Conservation (phyloP, 257 asterid genomes). For the Dorcoceras hygrometricum region DNA sequence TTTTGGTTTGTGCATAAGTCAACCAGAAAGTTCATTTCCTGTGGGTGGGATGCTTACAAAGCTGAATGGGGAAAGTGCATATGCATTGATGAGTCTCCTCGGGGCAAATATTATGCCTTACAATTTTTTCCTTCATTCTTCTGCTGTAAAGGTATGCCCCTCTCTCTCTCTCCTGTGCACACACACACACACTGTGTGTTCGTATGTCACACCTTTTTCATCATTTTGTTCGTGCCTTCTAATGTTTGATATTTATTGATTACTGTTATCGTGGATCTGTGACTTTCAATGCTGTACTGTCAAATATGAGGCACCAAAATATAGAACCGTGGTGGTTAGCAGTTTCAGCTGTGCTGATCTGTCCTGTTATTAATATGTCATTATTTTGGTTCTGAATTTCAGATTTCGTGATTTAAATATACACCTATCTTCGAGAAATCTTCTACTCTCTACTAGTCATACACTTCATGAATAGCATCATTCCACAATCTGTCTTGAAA, state of each 20-base stretch:
- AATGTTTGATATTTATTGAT: too few relatives aligned
- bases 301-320: neutral
- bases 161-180: constrained; percentile 13
- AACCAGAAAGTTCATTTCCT: constrained; percentile 58
- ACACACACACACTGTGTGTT: too few relatives aligned
- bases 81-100: constrained; percentile 83
- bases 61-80: constrained; percentile 82
- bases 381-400: neutral
- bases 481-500: neutral
- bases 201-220: neutral
- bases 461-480: neutral
- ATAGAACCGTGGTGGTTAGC: neutral
- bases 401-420: neutral
- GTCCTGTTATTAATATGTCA: neutral
- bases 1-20: constrained; percentile 63
- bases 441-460: neutral
- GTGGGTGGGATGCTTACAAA: constrained; percentile 53
- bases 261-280: neutral
- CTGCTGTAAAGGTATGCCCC: constrained; percentile 73
- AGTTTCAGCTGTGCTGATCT: neutral
- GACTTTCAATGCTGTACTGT: neutral
- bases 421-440: neutral
- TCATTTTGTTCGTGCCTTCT: neutral
- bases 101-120: constrained; percentile 97
- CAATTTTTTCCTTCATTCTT: constrained; percentile 91